Evolutionary conservation across 371 early-diverging fungal genomes (phyloP), one percentile per base, ranked within the genome.

Genomic region (Capniomyces stellatus): DNA sequence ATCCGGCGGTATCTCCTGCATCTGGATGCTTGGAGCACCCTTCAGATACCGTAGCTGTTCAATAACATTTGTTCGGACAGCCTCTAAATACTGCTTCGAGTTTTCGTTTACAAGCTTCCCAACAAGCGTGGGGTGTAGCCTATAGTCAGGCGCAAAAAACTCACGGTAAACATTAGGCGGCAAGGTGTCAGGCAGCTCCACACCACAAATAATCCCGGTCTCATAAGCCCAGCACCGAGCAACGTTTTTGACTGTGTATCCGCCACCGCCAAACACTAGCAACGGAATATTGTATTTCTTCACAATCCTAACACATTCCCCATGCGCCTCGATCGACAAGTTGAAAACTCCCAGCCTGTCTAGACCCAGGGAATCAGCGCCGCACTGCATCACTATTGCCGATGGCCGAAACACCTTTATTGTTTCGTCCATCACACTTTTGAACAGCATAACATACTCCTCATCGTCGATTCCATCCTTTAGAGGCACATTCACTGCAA

Each of bases 21-120:
- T 92, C 67, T 98, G 97, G 27, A 98, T 94, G 56, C 89, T 87
- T 0, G 99, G 99, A 15, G 95, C 93, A 3, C 82, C 83, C 57
- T 85, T 77, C 47, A 98, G 59, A 58, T 82, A 78, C 55, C 92
- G 69, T 50, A 99, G 71, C 52, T 97, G 90, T 61, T 98, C 98
- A 51, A 82, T 66, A n/a, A 97, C 81, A 28, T 78, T 71, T 47
- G 79, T 74, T 8, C 79, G 67, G 15, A 92, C 74, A 25, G 78
- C 75, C 43, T 91, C 77, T 35, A 98, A 69, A 62, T 91, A 89
- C 46, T 75, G 72, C 48, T 76, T 66, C 24, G 91, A 82, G 64
- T 99, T 99, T 58, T 82, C 82, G 65, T 99, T 97, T 23, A 83
- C 83, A 10, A 87, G 77, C 18, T 77, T 68, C 12, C 83, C 83